Percentiles rank a stretch among this genome's conserved stretches.
Evolutionary conservation across 139 green algal species (phyloP).

Genomic region (Chlamydomonas sp.): DNA sequence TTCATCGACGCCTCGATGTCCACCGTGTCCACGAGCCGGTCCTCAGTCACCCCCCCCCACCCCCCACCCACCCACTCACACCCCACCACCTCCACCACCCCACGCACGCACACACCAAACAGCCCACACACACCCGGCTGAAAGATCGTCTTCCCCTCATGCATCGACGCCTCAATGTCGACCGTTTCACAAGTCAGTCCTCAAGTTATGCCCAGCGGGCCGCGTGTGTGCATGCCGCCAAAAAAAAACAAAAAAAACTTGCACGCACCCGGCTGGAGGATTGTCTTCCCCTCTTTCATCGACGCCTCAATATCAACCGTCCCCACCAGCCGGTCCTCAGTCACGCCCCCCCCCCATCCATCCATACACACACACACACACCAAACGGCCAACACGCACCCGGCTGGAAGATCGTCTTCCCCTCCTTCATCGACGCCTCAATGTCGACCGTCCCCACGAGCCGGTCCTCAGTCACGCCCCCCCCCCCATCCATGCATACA

Average conservation of each 20-base stretch:
- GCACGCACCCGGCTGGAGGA: slow-evolving; percentile 98
- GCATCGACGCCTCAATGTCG: background rate
- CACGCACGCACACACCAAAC: no score
- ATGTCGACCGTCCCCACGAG: slow-evolving; percentile 98
- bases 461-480: slow-evolving; percentile 95
- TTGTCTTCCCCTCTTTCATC: slow-evolving; percentile 91
- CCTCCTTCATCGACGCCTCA: slow-evolving; percentile 95
- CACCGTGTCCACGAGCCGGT: slow-evolving; percentile 94
- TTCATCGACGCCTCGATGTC: slow-evolving; percentile 98
- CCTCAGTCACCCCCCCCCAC: slow-evolving; percentile 96
- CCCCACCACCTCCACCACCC: no score
- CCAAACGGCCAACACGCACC: no score
- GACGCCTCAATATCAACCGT: slow-evolving; percentile 98
- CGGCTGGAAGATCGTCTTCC: slow-evolving; percentile 95
- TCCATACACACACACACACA: no score
- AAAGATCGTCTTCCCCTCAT: background rate
- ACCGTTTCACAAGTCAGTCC: no score
- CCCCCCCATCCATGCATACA: no score
- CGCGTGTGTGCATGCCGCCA: no score
- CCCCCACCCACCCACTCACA: no score
- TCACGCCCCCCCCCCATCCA: no score
- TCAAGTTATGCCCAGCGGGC: no score
- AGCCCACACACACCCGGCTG: slow-evolving; percentile 19
- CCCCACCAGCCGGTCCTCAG: slow-evolving; percentile 94
- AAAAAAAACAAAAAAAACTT: no score